Conservation (phyloP, 2,329 filamentous ascomycete genomes). For the Fusarium longipes region DNA sequence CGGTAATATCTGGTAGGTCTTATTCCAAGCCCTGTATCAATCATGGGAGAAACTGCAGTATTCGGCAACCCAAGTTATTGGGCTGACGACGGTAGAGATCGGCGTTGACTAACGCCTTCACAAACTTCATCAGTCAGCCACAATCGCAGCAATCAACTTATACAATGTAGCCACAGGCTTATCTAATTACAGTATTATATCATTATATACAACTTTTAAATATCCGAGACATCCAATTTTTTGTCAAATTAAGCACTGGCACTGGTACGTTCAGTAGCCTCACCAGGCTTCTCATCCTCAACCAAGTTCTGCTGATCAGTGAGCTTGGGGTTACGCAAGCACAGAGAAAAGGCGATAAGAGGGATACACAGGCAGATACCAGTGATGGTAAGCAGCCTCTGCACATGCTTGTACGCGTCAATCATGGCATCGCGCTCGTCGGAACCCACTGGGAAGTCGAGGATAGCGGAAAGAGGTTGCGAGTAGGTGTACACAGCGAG, state of each 20-base stretch:
- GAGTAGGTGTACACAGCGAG: slow-evolving; percentile 52
- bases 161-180: slow-evolving; percentile 4
- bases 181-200: slow-evolving; percentile 24
- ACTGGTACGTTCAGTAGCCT: not conserved
- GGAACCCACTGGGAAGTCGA: slow-evolving; percentile 55
- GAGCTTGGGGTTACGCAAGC: slow-evolving; percentile 59
- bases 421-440: slow-evolving; percentile 58
- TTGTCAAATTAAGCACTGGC: slow-evolving; percentile 4
- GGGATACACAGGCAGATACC: slow-evolving; percentile 62
- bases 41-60: not conserved
- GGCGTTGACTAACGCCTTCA: not conserved
- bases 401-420: slow-evolving; percentile 58
- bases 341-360: slow-evolving; percentile 57
- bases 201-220: slow-evolving; percentile 12
- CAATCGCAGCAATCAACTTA: not conserved
- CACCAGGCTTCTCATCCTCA: slow-evolving; percentile 45
- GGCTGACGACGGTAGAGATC: not conserved
- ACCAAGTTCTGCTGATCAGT: slow-evolving; percentile 59
- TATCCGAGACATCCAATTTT: not conserved
- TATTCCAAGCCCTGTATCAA: not conserved
- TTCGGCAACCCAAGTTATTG: not conserved
- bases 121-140: not conserved
- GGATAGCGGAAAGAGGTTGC: slow-evolving; percentile 52
- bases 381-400: slow-evolving; percentile 60
- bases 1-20: not conserved